phyloP scores from a whole-genome alignment of 495 filamentous ascomycete species.

The Schizothecium vesticola region DNA sequence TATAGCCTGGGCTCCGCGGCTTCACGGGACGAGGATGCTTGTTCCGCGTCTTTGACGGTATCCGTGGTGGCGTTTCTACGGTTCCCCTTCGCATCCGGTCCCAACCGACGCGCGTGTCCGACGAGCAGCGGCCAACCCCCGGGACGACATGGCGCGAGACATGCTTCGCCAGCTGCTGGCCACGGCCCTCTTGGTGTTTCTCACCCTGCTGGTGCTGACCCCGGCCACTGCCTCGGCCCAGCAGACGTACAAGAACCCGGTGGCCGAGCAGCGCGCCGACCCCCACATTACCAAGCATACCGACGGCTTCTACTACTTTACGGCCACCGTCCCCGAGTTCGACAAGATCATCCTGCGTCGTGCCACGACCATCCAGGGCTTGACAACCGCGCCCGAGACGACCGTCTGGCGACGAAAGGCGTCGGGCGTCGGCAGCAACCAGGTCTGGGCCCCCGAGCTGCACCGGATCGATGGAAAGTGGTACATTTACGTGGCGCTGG shows the following conservation, averaged over 20 bases:
- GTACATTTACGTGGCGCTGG: conserved; percentile 42
- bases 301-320: conserved; percentile 50
- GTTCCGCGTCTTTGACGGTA: neutral
- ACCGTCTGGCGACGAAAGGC: conserved; percentile 35
- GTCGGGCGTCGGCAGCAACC: conserved; percentile 41
- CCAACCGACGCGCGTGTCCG: neutral
- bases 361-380: conserved; percentile 43
- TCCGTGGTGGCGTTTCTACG: neutral
- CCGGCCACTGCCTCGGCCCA: conserved; percentile 12
- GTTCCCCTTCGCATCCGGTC: neutral
- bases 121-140: neutral
- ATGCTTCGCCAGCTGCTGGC: neutral
- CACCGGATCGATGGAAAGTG: conserved; percentile 44
- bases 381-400: conserved; percentile 37
- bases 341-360: conserved; percentile 46
- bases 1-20: neutral
- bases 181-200: neutral
- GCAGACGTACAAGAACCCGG: conserved; percentile 22
- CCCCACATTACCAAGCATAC: conserved; percentile 39
- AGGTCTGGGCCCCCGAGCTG: conserved; percentile 55
- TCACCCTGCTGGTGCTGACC: neutral
- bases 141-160: neutral
- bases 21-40: neutral
- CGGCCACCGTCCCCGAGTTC: conserved; percentile 39
- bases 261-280: conserved; percentile 24